Conservation (phyloP, 345 rosid genomes). For the Limnanthes douglasii region DNA sequence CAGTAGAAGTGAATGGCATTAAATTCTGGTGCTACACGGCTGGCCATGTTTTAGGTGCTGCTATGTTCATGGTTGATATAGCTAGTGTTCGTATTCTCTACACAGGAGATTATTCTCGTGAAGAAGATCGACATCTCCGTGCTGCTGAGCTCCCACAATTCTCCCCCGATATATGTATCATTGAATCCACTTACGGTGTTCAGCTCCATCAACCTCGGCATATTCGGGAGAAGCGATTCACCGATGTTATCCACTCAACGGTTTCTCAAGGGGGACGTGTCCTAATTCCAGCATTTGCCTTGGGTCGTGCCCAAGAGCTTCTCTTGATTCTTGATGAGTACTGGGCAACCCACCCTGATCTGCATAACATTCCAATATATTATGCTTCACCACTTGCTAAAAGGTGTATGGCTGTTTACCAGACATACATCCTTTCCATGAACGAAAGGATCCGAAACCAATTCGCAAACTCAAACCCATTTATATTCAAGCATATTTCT, state of each 20-base stretch:
- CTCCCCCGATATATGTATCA: slow-evolving; percentile 90
- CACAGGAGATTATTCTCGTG: slow-evolving; percentile 91
- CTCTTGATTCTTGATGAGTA: slow-evolving; percentile 79
- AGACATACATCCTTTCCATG: slow-evolving; percentile 92
- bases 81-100: slow-evolving; percentile 90
- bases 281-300: slow-evolving; percentile 68
- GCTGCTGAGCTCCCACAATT: slow-evolving; percentile 96
- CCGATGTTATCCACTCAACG: slow-evolving; percentile 81
- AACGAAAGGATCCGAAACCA: slow-evolving; percentile 85
- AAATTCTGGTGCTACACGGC: slow-evolving; percentile 98
- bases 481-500: slow-evolving; percentile 81
- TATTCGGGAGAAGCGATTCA: slow-evolving; percentile 83
- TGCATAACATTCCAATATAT: slow-evolving; percentile 82
- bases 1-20: slow-evolving; percentile 78
- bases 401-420: slow-evolving; percentile 92
- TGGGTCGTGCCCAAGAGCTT: slow-evolving; percentile 80
- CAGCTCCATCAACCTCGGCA: slow-evolving; percentile 91
- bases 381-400: slow-evolving; percentile 95
- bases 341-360: slow-evolving; percentile 81
- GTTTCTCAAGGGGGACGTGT: slow-evolving; percentile 90
- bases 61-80: slow-evolving; percentile 96
- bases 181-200: slow-evolving; percentile 92
- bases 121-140: slow-evolving; percentile 88
- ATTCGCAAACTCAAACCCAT: slow-evolving; percentile 85
- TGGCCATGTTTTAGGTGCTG: slow-evolving; percentile 98